A percentile compares a stretch with the other conserved stretches of the same genome.
These are phyloP conservation scores for Diplodia mutila DNA, from an alignment of 2,329 filamentous ascomycete species.

Conservation along the genomic window DNA sequence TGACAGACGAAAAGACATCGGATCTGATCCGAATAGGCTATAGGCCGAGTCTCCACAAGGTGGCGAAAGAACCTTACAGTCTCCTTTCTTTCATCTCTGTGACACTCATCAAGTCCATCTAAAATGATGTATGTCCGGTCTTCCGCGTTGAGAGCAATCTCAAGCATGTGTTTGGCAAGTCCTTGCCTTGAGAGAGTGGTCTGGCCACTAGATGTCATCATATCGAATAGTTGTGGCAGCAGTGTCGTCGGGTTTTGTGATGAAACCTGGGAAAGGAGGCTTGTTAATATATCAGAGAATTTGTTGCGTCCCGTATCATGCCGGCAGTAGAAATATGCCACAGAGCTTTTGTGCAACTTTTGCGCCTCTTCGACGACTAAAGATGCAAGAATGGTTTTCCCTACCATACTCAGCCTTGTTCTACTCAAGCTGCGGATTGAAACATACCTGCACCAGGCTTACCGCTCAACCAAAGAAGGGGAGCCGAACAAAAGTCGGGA, in stretches of 20 bases:
- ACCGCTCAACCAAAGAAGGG: no score
- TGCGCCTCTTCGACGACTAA: slow-evolving; percentile 42
- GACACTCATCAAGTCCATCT: slow-evolving; percentile 52
- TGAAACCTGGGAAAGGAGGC: slow-evolving; percentile 40
- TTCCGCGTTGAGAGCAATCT: slow-evolving; percentile 36
- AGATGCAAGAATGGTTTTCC: slow-evolving; percentile 50
- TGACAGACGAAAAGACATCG: slow-evolving; percentile 43
- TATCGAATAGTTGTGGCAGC: slow-evolving; percentile 34
- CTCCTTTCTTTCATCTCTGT: slow-evolving; percentile 35
- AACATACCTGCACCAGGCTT: no score
- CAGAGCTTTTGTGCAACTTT: slow-evolving; percentile 28
- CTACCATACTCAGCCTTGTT: slow-evolving; percentile 24
- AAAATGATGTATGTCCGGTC: slow-evolving; percentile 45
- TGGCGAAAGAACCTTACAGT: slow-evolving; percentile 36
- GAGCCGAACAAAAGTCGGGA: no score
- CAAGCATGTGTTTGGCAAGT: slow-evolving; percentile 37
- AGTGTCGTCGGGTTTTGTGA: slow-evolving; percentile 29
- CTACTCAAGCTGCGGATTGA: no score
- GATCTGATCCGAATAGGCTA: slow-evolving; percentile 31
- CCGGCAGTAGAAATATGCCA: slow-evolving; percentile 48
- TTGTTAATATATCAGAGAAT: no score
- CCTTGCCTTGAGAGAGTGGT: slow-evolving; percentile 34
- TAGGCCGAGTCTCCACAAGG: slow-evolving; percentile 29
- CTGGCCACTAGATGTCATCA: slow-evolving; percentile 34
- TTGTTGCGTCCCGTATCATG: slow-evolving; percentile 36